Conservation (phyloP, 2,329 filamentous ascomycete genomes). For the Bipolaris oryzae region DNA sequence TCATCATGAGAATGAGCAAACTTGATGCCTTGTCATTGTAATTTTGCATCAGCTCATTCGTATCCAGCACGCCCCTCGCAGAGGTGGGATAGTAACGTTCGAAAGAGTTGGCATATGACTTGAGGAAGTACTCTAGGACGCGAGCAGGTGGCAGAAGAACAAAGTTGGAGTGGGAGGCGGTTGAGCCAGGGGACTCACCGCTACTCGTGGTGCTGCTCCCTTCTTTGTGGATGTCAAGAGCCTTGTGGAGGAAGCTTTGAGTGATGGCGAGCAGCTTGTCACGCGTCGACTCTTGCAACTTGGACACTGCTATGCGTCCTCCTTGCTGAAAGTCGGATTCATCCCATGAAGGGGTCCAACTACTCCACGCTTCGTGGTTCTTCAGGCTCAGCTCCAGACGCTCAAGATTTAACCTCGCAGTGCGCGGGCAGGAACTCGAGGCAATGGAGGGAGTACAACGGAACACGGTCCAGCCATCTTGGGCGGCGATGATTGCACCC, state of each 20-base stretch:
- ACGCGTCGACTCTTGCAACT: constrained; percentile 61
- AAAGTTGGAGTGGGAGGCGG: constrained; percentile 62
- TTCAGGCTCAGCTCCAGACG: constrained; percentile 58
- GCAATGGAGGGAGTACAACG: constrained; percentile 58
- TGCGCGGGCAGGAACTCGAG: constrained; percentile 57
- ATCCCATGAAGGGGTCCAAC: constrained; percentile 58
- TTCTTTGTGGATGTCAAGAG: constrained; percentile 69
- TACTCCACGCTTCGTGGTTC: constrained; percentile 59
- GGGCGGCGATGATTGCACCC: constrained; percentile 56
- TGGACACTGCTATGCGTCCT: constrained; percentile 55
- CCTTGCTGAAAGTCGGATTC: constrained; percentile 56
- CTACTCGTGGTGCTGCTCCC: constrained; percentile 52
- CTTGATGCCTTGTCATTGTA: constrained; percentile 69
- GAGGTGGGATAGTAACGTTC: constrained; percentile 70
- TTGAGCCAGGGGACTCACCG: constrained; percentile 54
- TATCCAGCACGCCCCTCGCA: constrained; percentile 64
- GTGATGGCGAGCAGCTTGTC: constrained; percentile 75
- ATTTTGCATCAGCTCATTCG: constrained; percentile 68
- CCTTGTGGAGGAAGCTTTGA: constrained; percentile 72
- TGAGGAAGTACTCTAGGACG: constrained; percentile 70
- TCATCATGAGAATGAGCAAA: constrained; percentile 72
- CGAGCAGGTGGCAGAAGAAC: constrained; percentile 69
- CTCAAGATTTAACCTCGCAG: constrained; percentile 58
- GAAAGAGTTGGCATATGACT: constrained; percentile 69
- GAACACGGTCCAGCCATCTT: constrained; percentile 60